Evolutionary conservation across 164 flowering plant genomes (phyloP).

Genomic region (Euptelea pleiosperma): DNA sequence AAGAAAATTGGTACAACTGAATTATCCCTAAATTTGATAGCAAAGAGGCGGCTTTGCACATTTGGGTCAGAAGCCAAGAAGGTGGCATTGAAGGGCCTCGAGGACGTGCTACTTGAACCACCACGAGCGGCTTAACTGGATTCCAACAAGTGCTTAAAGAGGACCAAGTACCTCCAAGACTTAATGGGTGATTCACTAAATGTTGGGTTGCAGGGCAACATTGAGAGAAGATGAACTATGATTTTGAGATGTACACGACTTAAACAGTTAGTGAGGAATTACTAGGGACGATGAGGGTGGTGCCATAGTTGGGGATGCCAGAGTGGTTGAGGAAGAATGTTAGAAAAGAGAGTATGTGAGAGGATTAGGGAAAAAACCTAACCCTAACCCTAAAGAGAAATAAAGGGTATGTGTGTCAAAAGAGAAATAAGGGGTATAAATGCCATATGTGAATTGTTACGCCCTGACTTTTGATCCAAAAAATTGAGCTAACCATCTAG

Average conservation of each 20-base stretch:
- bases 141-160: constrained; percentile 31
- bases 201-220: constrained; percentile 30
- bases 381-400: no score
- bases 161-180: constrained; percentile 49
- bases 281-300: constrained; percentile 10
- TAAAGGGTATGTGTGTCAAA: no score
- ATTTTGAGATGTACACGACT: constrained; percentile 45
- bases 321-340: constrained; percentile 48
- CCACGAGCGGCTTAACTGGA: constrained; percentile 36
- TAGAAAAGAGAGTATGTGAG: constrained; percentile 47
- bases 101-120: constrained; percentile 64
- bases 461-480: no score
- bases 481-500: no score
- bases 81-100: constrained; percentile 42
- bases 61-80: constrained; percentile 33
- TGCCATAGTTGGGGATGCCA: constrained; percentile 29
- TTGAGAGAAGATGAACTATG: constrained; percentile 27
- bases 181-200: constrained; percentile 46
- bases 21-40: not conserved
- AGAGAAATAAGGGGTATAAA: no score
- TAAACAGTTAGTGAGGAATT: constrained; percentile 28
- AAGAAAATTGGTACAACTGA: not conserved
- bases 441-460: no score
- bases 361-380: no score
- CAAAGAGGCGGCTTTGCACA: constrained; percentile 19